Evolutionary conservation across 1,284 basidiomycete genomes (phyloP).

Genomic region (Naganishia sp.): DNA sequence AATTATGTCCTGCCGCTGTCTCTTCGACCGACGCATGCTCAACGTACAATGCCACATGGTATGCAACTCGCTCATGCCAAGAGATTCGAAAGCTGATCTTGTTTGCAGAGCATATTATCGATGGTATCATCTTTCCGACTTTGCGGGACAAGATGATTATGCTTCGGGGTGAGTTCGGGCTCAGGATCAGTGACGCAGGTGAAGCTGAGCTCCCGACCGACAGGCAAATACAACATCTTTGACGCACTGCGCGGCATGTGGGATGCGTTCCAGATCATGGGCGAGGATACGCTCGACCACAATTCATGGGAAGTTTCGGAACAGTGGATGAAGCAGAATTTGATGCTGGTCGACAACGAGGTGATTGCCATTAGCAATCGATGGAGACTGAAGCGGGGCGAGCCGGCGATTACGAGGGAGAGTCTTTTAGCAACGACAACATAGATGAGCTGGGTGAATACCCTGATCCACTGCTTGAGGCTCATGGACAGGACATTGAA

Average conservation of each 20-base stretch:
- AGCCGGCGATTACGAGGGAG: slow-evolving; percentile 36
- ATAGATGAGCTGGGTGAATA: neutral
- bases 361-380: slow-evolving; percentile 49
- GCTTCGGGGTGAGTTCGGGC: slow-evolving; percentile 63
- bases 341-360: slow-evolving; percentile 48
- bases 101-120: slow-evolving; percentile 69
- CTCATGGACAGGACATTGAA: neutral
- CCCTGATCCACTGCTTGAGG: neutral
- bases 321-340: slow-evolving; percentile 63
- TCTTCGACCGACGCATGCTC: slow-evolving; percentile 77
- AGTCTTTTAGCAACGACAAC: slow-evolving; percentile 2
- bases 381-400: slow-evolving; percentile 44
- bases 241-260: slow-evolving; percentile 42
- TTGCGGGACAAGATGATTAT: slow-evolving; percentile 86
- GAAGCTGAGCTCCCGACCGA: neutral
- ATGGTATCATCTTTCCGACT: slow-evolving; percentile 80
- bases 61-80: neutral
- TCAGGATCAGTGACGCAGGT: neutral
- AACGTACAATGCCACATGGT: slow-evolving; percentile 80
- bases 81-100: slow-evolving; percentile 18
- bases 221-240: slow-evolving; percentile 47
- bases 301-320: slow-evolving; percentile 85
- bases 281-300: slow-evolving; percentile 81
- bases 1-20: slow-evolving; percentile 85
- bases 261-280: slow-evolving; percentile 32